A percentile compares a stretch with the other conserved stretches of the same genome.
phyloP scores from a whole-genome alignment of 73 alveolate species.

The Paramecium sonneborni region DNA sequence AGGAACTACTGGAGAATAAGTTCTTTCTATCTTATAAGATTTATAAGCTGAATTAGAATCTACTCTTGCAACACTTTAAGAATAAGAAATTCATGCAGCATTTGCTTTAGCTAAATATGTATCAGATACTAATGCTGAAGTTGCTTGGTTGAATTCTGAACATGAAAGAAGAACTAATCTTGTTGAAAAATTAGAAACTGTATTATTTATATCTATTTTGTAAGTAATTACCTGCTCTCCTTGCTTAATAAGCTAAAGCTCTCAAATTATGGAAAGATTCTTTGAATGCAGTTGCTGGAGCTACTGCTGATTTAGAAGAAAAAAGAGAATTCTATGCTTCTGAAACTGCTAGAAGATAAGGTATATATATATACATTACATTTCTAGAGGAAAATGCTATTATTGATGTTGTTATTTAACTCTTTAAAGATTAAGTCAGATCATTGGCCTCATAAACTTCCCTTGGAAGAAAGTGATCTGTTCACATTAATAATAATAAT shows the following conservation, averaged over 20 bases:
- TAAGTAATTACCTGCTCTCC: conserved; percentile 49
- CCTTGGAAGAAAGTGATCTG: conserved; percentile 45
- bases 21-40: background rate
- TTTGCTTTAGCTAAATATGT: conserved; percentile 46
- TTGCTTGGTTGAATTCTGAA: conserved; percentile 26
- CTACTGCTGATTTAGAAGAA: conserved; percentile 37
- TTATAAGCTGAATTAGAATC: background rate
- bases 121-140: conserved; percentile 33
- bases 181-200: conserved; percentile 51
- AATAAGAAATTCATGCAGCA: conserved; percentile 50
- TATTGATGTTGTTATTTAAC: conserved; percentile 30
- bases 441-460: conserved; percentile 51
- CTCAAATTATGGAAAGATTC: conserved; percentile 34
- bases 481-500: background rate
- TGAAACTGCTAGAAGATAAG: conserved; percentile 45
- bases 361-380: background rate
- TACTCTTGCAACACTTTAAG: conserved; percentile 34
- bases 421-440: conserved; percentile 55
- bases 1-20: conserved; percentile 53
- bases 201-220: background rate
- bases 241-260: conserved; percentile 54
- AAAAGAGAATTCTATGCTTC: conserved; percentile 53
- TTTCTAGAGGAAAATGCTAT: conserved; percentile 47
- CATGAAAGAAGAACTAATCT: conserved; percentile 30
- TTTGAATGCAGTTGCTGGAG: background rate